Percentiles rank a stretch among this genome's conserved stretches.
Evolutionary conservation across 192 early-diverging fungal genomes (phyloP).

Genomic region (Coemansia sp.): DNA sequence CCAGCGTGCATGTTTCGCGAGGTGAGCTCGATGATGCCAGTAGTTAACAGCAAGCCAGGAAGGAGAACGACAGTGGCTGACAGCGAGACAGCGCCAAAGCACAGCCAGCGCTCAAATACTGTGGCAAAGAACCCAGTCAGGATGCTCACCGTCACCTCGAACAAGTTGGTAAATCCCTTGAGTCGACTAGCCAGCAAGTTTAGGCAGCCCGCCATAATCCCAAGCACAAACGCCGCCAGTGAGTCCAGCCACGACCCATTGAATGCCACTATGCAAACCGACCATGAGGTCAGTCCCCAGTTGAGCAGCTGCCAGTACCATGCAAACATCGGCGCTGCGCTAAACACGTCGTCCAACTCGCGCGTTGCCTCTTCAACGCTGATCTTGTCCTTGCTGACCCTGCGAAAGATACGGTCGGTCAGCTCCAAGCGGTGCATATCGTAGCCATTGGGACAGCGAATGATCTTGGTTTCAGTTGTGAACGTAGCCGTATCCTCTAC

Average conservation of each 20-base stretch:
- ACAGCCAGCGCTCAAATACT: slow-evolving; percentile 55
- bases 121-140: slow-evolving; percentile 59
- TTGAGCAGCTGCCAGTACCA: slow-evolving; percentile 59
- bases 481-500: slow-evolving; percentile 67
- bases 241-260: slow-evolving; percentile 66
- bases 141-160: slow-evolving; percentile 63
- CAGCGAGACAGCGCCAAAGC: slow-evolving; percentile 61
- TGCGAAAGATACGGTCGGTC: slow-evolving; percentile 61
- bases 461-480: slow-evolving; percentile 69
- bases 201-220: slow-evolving; percentile 56
- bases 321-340: slow-evolving; percentile 52
- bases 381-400: slow-evolving; percentile 59
- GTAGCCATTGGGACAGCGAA: slow-evolving; percentile 58
- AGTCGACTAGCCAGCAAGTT: slow-evolving; percentile 61
- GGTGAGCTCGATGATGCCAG: slow-evolving; percentile 77
- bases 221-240: slow-evolving; percentile 52
- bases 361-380: slow-evolving; percentile 59
- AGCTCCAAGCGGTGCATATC: slow-evolving; percentile 66
- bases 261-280: slow-evolving; percentile 63
- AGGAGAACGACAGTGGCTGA: slow-evolving; percentile 63
- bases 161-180: slow-evolving; percentile 61
- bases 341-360: slow-evolving; percentile 58
- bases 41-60: slow-evolving; percentile 74
- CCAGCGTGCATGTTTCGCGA: slow-evolving; percentile 85
- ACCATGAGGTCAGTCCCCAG: slow-evolving; percentile 59